Base-by-base conservation (phyloP, 2,329 filamentous ascomycete species). In the Penicillium sp. region DNA sequence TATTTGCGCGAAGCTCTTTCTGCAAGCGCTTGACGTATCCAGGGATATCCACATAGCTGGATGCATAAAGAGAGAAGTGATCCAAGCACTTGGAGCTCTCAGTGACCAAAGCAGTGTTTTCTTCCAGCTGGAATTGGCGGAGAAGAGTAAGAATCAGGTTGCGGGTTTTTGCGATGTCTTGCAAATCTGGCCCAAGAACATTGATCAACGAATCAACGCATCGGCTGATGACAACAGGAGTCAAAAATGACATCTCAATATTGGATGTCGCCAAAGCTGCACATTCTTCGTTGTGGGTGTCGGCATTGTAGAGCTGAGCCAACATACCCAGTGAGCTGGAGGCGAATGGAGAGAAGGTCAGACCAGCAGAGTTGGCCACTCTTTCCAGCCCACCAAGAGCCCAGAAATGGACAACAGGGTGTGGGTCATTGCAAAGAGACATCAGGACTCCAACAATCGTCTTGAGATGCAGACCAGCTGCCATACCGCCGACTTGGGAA, bases 361-460 rank as follows among this genome's bases (percentile, higher is more conserved):
- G 80, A 0, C 95, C 95, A 1, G 95, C 93, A 11, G 93, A 95
- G 68, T 97, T 93, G 3, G 93, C 90, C 13, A 96, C 92, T 52
- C 90, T 83, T 2, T 91, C 88, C 29, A 99, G 76, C 10, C 92
- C 93, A 71, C 97, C 92, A 45, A 99, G 80, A 3, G 96, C 93
- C 92, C 93, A 98, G 71, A 93, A 96, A 74, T 99, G 95, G 9
- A 99, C 95, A 0, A 91, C 88, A 0, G 95, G 93, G 72, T 99
- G 95, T 21, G 93, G 91, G 69, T 99, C 95, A 66, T 93, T 96
- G 73, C 92, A 93, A 10, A 99, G 83, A 8, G 95, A 98, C 90
- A 98, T 96, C n/a, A 99, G 80, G 39, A 99, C 96, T 19, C 93
- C 90, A n/a, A 97, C 84, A 50, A 99, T 97, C 1, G 92, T 97